These are phyloP conservation scores for Porphyra umbilicalis DNA, from an alignment of 31 red algal genomes.

Conservation along the genomic window DNA sequence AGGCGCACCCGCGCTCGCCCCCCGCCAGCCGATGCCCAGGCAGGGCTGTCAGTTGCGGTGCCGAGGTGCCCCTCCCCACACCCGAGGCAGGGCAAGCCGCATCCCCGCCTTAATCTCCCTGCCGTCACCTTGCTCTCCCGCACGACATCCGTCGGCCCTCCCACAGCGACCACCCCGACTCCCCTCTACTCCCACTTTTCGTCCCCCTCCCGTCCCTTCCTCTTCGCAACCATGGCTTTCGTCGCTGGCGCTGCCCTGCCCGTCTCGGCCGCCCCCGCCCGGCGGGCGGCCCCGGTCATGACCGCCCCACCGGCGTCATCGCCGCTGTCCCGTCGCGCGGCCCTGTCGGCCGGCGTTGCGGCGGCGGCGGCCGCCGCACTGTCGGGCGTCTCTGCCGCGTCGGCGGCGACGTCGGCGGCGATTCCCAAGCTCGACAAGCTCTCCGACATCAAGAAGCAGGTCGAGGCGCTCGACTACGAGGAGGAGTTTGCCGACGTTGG, in stretches of 20 bases:
- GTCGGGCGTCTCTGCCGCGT: constrained; percentile 8
- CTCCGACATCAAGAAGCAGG: constrained; percentile 32
- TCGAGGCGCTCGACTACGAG: constrained; percentile 45
- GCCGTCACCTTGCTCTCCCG: too few species aligned
- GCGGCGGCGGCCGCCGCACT: not conserved
- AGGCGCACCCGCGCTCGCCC: too few species aligned
- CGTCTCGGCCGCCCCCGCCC: constrained; percentile 1
- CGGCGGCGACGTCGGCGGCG: not conserved
- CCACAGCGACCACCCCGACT: too few species aligned
- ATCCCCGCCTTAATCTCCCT: too few species aligned
- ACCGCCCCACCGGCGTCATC: not conserved
- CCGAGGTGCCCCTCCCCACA: too few species aligned
- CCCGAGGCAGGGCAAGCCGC: too few species aligned
- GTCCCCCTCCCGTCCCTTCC: too few species aligned
- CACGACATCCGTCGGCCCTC: too few species aligned
- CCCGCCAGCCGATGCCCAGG: too few species aligned
- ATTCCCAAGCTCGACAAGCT: constrained; percentile 11
- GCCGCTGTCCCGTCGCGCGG: constrained; percentile 15
- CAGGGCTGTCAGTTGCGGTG: too few species aligned
- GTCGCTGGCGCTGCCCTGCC: constrained; percentile 1
- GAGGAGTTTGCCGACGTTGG: constrained; percentile 50
- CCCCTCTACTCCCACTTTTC: too few species aligned
- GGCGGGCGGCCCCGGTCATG: not conserved
- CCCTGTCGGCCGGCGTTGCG: constrained; percentile 1
- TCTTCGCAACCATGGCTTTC: not conserved